phyloP scores from a whole-genome alignment of 1,284 basidiomycete genomes.

The Leccinum subrobustum region DNA sequence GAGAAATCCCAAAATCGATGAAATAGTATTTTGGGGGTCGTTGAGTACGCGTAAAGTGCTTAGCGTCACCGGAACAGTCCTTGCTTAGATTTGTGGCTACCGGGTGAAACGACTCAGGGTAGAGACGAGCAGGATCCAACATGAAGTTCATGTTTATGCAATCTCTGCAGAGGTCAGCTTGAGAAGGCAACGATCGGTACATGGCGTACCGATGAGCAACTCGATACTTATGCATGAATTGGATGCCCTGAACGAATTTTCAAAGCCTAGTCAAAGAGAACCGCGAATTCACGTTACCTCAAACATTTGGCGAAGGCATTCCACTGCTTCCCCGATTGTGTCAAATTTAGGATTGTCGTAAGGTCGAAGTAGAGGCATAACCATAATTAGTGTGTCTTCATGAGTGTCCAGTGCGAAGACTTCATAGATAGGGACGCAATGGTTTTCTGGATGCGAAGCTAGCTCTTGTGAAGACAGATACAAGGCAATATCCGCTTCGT shows the following conservation, averaged over 20 bases:
- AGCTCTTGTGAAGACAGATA: neutral
- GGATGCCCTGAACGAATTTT: neutral
- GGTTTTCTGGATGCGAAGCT: constrained; percentile 12
- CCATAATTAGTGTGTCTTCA: constrained; percentile 19
- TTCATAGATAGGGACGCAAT: constrained; percentile 24
- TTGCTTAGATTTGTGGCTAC: neutral
- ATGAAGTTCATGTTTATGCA: too few species aligned
- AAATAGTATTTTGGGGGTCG: constrained; percentile 17
- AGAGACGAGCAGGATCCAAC: constrained; percentile 25
- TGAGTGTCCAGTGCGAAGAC: constrained; percentile 17
- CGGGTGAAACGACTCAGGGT: constrained; percentile 16
- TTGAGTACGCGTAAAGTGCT: constrained; percentile 16
- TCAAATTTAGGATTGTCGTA: constrained; percentile 30
- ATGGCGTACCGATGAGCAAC: neutral
- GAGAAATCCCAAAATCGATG: neutral
- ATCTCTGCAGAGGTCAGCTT: constrained; percentile 10
- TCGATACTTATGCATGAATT: neutral
- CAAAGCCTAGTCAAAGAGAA: neutral
- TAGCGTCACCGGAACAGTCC: constrained; percentile 6
- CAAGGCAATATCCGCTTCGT: constrained; percentile 30
- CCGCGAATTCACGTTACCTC: constrained; percentile 27
- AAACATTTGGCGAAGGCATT: constrained; percentile 37
- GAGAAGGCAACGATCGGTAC: constrained; percentile 12
- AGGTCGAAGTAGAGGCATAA: constrained; percentile 34
- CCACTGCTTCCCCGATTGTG: constrained; percentile 35